phyloP scores from a whole-genome alignment of 1,284 basidiomycete species.

The Schizophyllum amplum region DNA sequence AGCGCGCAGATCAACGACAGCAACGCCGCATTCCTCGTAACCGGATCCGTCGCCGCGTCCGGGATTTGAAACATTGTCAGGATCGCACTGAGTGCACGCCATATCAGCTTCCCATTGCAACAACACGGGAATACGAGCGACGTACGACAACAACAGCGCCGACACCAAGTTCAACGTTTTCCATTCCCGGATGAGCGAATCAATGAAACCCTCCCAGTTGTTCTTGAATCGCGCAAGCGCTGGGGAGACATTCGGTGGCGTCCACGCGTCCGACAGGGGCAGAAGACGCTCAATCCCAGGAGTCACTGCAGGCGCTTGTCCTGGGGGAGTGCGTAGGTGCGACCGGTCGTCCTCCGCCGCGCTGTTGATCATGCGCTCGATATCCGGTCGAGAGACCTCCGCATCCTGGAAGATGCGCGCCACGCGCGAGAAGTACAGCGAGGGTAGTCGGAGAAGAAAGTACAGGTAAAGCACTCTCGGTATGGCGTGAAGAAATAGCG shows the following conservation, averaged over 20 bases:
- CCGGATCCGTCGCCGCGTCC: conserved; percentile 48
- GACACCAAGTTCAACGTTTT: conserved; percentile 14
- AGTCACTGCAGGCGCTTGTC: conserved; percentile 18
- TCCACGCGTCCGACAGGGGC: conserved; percentile 62
- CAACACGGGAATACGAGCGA: neutral
- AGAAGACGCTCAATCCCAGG: conserved; percentile 21
- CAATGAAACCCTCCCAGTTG: conserved; percentile 13
- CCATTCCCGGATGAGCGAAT: conserved; percentile 13
- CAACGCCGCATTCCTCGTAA: conserved; percentile 59
- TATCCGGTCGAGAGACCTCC: conserved; percentile 64
- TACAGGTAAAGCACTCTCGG: conserved; percentile 56
- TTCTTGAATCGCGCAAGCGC: conserved; percentile 12
- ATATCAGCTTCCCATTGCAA: neutral
- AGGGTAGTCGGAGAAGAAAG: conserved; percentile 58
- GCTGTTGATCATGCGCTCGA: conserved; percentile 54
- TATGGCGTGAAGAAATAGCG: conserved; percentile 41
- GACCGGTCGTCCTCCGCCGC: conserved; percentile 26
- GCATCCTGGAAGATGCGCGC: conserved; percentile 66
- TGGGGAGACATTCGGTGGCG: conserved; percentile 26
- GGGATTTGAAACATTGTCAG: conserved; percentile 66
- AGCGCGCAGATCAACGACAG: conserved; percentile 61
- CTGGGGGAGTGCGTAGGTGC: conserved; percentile 13
- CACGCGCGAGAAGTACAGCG: conserved; percentile 68
- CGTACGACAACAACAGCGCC: conserved; percentile 12
- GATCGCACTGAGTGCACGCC: conserved; percentile 50